Evolutionary conservation across 1,284 basidiomycete genomes (phyloP).

Genomic region (Naganishia sp.): DNA sequence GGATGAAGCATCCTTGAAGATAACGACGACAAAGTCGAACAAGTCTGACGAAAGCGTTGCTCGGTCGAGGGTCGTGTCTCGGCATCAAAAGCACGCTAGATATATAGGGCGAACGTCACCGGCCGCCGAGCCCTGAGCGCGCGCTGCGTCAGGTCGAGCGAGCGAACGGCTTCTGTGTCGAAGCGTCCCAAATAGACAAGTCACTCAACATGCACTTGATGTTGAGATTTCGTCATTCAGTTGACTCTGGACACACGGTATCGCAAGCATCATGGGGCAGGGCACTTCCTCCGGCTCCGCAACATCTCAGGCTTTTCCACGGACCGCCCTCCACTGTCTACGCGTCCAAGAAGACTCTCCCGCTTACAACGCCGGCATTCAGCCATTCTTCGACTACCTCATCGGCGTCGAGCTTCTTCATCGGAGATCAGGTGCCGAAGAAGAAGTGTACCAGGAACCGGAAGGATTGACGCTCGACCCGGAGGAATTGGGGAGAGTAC

Average conservation of each 20-base stretch:
- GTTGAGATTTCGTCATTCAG: not conserved
- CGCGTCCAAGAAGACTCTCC: conserved; percentile 85
- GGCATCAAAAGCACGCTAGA: conserved; percentile 5
- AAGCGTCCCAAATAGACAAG: conserved; percentile 2
- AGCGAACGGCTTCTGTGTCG: not conserved
- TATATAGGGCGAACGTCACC: not conserved
- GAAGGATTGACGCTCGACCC: conserved; percentile 60
- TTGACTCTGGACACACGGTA: not conserved
- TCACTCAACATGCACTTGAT: conserved; percentile 17
- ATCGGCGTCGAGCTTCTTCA: conserved; percentile 75
- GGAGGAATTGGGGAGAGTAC: conserved; percentile 72
- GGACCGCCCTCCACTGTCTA: conserved; percentile 75
- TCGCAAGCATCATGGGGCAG: conserved; percentile 46
- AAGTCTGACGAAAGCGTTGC: not conserved
- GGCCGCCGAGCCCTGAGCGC: not conserved
- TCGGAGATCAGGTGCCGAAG: conserved; percentile 25
- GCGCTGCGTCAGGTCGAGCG: not conserved
- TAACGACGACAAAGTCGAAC: not conserved
- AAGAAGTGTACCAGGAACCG: conserved; percentile 42
- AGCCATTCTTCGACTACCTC: conserved; percentile 96
- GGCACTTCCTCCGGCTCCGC: conserved; percentile 43
- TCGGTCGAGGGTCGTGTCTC: conserved; percentile 13
- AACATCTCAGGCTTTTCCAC: conserved; percentile 42
- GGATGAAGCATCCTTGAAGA: too few relatives aligned
- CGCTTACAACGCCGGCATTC: conserved; percentile 78